Conservation (phyloP, 352 stramenopile genomes). For the Phytophthora aleatoria region DNA sequence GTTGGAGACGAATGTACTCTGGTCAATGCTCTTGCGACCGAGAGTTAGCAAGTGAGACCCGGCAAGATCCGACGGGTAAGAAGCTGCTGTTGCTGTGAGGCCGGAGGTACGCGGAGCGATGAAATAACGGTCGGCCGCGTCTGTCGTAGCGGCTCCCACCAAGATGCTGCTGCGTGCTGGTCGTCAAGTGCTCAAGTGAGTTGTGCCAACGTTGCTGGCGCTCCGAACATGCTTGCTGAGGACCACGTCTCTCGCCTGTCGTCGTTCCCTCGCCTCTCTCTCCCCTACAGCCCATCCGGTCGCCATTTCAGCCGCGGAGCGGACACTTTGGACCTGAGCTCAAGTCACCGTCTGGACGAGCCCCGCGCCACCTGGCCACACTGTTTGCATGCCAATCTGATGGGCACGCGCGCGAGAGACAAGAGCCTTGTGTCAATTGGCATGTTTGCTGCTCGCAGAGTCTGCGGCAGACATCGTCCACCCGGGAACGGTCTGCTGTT, state of each 20-base stretch:
- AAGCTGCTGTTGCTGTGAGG: constrained; percentile 5
- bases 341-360: constrained; percentile 17
- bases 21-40: constrained; percentile 12
- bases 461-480: constrained; percentile 5
- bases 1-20: constrained; percentile 14
- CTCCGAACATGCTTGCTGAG: constrained; percentile 9
- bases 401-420: constrained; percentile 30
- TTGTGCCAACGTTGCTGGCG: constrained; percentile 18
- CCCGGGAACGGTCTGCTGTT: constrained; percentile 8
- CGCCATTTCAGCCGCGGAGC: constrained; percentile 24
- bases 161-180: constrained; percentile 29
- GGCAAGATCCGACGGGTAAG: constrained; percentile 1
- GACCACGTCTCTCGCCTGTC: constrained; percentile 16
- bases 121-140: constrained; percentile 18
- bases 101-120: constrained; percentile 16
- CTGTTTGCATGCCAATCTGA: constrained; percentile 35
- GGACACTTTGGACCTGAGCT: constrained; percentile 25
- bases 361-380: constrained; percentile 7
- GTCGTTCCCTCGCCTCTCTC: constrained; percentile 18
- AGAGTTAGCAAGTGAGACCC: constrained; percentile 28
- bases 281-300: constrained; percentile 34
- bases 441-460: neutral
- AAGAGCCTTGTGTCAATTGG: constrained; percentile 7
- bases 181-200: constrained; percentile 40
- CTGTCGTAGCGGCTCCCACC: constrained; percentile 24